Evolutionary conservation across 1,139 yeast species (phyloP).

Genomic region (Cylindricascospora bacillispora): DNA sequence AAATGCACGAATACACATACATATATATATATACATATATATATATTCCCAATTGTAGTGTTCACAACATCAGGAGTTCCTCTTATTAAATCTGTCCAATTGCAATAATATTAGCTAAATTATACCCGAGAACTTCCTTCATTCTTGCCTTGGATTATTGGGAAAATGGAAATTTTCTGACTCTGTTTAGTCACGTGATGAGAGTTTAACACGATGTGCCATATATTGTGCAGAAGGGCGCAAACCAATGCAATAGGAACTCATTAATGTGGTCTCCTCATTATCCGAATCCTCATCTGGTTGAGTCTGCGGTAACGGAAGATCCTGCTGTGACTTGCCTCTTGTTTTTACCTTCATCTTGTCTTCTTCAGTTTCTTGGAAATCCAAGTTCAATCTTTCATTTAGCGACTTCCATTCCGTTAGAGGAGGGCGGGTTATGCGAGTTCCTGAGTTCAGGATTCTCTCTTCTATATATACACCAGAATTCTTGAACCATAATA

Average conservation of each 20-base stretch:
- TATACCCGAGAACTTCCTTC: too few relatives aligned
- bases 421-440: neutral
- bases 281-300: neutral
- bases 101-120: too few relatives aligned
- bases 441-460: slow-evolving; percentile 23
- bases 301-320: neutral
- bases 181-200: too few relatives aligned
- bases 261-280: neutral
- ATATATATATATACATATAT: too few relatives aligned
- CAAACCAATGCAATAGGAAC: slow-evolving; percentile 4
- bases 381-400: slow-evolving; percentile 10
- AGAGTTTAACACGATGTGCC: too few relatives aligned
- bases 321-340: neutral
- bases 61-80: too few relatives aligned
- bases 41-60: too few relatives aligned
- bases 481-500: slow-evolving; percentile 74
- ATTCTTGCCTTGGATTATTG: too few relatives aligned
- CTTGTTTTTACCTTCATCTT: slow-evolving; percentile 6
- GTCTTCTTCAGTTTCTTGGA: slow-evolving; percentile 17
- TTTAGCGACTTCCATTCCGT: slow-evolving; percentile 9
- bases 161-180: too few relatives aligned
- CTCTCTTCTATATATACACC: slow-evolving; percentile 49
- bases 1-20: too few relatives aligned
- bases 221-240: slow-evolving; percentile 21
- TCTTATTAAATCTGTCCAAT: too few relatives aligned